Conservation (phyloP, 192 early-diverging fungal genomes). For the Linnemannia schmuckeri region DNA sequence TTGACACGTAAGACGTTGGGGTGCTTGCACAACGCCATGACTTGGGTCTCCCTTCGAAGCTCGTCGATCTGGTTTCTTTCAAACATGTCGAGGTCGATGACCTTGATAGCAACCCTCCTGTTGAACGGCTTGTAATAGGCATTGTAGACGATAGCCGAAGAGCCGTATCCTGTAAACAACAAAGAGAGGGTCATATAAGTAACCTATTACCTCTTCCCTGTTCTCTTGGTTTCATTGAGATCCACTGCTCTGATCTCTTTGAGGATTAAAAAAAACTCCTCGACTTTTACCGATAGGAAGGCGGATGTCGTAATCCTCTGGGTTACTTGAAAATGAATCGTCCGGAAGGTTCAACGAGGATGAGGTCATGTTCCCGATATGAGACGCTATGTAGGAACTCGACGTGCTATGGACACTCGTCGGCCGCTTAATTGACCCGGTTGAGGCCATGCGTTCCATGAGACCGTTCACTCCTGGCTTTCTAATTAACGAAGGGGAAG, state of each 20-base stretch:
- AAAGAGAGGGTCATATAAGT: background rate
- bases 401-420: conserved; percentile 39
- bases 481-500: background rate
- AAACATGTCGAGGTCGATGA: conserved; percentile 93
- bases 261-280: background rate
- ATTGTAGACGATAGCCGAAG: conserved; percentile 87
- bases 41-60: conserved; percentile 85
- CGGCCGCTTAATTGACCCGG: conserved; percentile 41
- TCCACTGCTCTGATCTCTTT: background rate
- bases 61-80: conserved; percentile 94
- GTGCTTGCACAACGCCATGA: conserved; percentile 90
- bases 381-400: conserved; percentile 22
- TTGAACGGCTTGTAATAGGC: conserved; percentile 81
- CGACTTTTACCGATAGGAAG: conserved; percentile 34
- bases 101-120: conserved; percentile 82
- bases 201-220: background rate
- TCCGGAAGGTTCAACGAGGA: conserved; percentile 18
- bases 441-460: conserved; percentile 46
- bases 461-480: conserved; percentile 27
- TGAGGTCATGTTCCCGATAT: conserved; percentile 28
- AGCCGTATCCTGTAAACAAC: conserved; percentile 78
- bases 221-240: background rate
- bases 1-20: conserved; percentile 86
- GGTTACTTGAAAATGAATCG: conserved; percentile 53
- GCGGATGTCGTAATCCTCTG: conserved; percentile 52